phyloP scores from a whole-genome alignment of 257 asterid species.

The Solanum corneliomulleri region DNA sequence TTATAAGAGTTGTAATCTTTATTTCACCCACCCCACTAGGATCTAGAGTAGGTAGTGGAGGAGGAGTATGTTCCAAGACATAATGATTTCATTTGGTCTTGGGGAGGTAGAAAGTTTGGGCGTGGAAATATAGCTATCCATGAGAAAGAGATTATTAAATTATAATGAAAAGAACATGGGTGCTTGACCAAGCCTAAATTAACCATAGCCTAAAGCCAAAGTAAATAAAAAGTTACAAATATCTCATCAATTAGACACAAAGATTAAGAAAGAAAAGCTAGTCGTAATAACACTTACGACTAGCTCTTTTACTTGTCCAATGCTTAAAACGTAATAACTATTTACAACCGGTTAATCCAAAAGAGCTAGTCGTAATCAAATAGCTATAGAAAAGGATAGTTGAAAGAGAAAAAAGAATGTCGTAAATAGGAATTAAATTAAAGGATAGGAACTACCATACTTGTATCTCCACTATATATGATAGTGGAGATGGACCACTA shows the following conservation, averaged over 20 bases:
- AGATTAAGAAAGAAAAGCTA: too few species aligned
- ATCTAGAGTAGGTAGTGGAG: neutral
- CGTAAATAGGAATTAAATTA: constrained; percentile 32
- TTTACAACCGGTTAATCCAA: neutral
- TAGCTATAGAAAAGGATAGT: neutral
- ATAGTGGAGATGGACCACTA: constrained; percentile 2
- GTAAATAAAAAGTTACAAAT: neutral
- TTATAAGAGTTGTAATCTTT: neutral
- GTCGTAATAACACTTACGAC: too few species aligned
- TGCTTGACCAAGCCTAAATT: constrained; percentile 9
- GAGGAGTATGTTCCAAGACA: constrained; percentile 78
- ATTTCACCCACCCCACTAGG: neutral
- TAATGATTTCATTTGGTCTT: constrained; percentile 66
- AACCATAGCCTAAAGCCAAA: neutral
- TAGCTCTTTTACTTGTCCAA: neutral
- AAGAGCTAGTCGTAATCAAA: neutral
- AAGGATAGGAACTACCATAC: constrained; percentile 41
- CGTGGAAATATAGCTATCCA: constrained; percentile 33
- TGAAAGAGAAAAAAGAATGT: constrained; percentile 33
- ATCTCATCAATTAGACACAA: neutral
- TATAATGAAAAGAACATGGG: constrained; percentile 28
- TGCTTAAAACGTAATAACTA: neutral
- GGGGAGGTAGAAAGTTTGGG: constrained; percentile 65
- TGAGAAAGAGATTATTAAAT: neutral
- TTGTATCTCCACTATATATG: constrained; percentile 30